These are phyloP conservation scores for Emmonsiellopsis sp. DNA, from an alignment of 2,329 filamentous ascomycete species.

Conservation along the genomic window DNA sequence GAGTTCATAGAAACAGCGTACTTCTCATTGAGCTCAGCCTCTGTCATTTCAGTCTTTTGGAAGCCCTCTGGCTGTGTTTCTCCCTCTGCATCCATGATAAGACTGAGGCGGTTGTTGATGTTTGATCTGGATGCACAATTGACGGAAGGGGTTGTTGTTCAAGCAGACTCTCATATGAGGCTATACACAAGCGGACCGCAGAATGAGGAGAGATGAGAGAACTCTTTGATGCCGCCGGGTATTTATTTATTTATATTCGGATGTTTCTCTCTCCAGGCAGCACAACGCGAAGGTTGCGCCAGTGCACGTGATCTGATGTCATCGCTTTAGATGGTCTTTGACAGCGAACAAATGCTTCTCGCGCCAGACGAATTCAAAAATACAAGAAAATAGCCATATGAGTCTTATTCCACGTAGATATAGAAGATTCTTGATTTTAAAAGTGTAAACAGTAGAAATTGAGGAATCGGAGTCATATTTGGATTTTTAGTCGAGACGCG, in stretches of 20 bases:
- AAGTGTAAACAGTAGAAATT: too few species aligned
- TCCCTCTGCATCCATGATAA: neutral
- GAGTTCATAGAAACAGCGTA: slow-evolving; percentile 14
- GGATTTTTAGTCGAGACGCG: neutral
- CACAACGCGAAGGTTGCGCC: slow-evolving; percentile 6
- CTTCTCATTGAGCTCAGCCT: slow-evolving; percentile 43
- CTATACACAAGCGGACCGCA: too few species aligned
- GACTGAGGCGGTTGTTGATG: neutral
- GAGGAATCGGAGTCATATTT: too few species aligned
- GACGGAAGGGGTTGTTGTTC: neutral
- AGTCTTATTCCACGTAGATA: too few species aligned
- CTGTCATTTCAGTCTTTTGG: slow-evolving; percentile 14
- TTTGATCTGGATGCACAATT: neutral
- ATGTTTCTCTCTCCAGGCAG: slow-evolving; percentile 5
- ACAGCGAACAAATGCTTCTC: neutral
- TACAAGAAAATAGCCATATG: too few species aligned
- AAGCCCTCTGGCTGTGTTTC: neutral
- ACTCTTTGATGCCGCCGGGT: neutral
- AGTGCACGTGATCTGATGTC: slow-evolving; percentile 8
- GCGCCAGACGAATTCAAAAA: too few species aligned
- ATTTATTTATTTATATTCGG: neutral
- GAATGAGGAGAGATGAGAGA: neutral
- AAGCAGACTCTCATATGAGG: neutral
- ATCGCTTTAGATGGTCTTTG: neutral
- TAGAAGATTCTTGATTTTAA: too few species aligned